These are phyloP conservation scores for Torulaspora pretoriensis DNA, from an alignment of 1,139 yeast species.

Conservation along the genomic window DNA sequence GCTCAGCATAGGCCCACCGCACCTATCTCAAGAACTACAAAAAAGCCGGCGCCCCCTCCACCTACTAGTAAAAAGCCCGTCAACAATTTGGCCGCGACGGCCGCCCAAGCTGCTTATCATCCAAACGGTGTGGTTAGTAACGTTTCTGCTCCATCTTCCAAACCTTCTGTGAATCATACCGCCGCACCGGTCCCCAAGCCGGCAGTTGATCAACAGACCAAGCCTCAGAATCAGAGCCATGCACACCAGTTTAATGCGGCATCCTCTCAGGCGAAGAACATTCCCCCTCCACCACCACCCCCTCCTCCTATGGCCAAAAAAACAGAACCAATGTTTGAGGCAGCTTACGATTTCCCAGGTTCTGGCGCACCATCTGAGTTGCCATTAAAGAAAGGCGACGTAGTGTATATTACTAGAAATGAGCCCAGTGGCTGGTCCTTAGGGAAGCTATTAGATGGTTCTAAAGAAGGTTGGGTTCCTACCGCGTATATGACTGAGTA, in stretches of 20 bases:
- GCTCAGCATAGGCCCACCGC: slow-evolving; percentile 22
- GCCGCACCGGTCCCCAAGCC: not conserved
- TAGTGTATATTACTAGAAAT: slow-evolving; percentile 64
- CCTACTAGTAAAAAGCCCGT: slow-evolving; percentile 31
- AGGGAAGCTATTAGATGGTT: slow-evolving; percentile 70
- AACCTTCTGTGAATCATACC: not conserved
- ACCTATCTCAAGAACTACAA: slow-evolving; percentile 34
- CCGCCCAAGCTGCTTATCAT: slow-evolving; percentile 39
- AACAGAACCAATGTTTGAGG: slow-evolving; percentile 73
- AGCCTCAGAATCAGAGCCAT: slow-evolving; percentile 1
- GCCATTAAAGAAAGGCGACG: slow-evolving; percentile 70
- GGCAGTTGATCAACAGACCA: not conserved
- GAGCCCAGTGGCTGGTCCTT: slow-evolving; percentile 91
- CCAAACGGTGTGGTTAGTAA: slow-evolving; percentile 28
- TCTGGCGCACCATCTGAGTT: slow-evolving; percentile 77
- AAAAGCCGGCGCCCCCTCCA: slow-evolving; percentile 38
- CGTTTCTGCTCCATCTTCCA: slow-evolving; percentile 8
- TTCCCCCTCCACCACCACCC: slow-evolving; percentile 57
- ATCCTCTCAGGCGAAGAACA: slow-evolving; percentile 8
- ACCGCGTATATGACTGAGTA: slow-evolving; percentile 76
- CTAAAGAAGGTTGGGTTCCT: slow-evolving; percentile 96
- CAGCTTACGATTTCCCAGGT: slow-evolving; percentile 86
- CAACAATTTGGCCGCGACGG: slow-evolving; percentile 35
- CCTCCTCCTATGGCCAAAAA: slow-evolving; percentile 57
- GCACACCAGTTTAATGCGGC: not conserved